A percentile compares a stretch with the other conserved stretches of the same genome.
phyloP scores from a whole-genome alignment of 805 yeast genomes.

The Blastobotrys muscicola region DNA sequence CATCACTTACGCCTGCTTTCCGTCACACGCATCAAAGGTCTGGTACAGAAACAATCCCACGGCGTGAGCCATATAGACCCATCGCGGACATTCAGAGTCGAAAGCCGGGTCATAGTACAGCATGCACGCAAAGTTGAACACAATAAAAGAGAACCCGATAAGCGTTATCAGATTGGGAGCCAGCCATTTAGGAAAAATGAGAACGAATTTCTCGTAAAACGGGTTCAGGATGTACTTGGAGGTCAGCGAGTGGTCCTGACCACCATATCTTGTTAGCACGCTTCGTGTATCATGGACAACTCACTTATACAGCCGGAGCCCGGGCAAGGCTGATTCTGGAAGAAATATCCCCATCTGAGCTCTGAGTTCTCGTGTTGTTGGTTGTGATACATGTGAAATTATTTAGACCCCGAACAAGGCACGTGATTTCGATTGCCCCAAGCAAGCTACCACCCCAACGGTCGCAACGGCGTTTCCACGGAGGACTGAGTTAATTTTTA shows the following conservation, averaged over 20 bases:
- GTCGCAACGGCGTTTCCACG: no score
- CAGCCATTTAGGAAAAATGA: slow-evolving; percentile 72
- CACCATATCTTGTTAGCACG: slow-evolving; percentile 22
- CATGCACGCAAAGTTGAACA: slow-evolving; percentile 53
- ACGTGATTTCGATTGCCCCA: no score
- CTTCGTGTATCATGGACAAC: slow-evolving; percentile 11
- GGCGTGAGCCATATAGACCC: slow-evolving; percentile 73
- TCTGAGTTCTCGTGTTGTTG: not conserved
- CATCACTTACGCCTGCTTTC: slow-evolving; percentile 61
- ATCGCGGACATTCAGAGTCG: slow-evolving; percentile 49
- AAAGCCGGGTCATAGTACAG: slow-evolving; percentile 67
- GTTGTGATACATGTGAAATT: no score
- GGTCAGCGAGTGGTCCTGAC: slow-evolving; percentile 71
- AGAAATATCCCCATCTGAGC: slow-evolving; percentile 55
- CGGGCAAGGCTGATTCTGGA: slow-evolving; percentile 42
- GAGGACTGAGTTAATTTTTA: no score
- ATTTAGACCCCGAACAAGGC: no score
- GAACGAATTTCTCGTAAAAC: slow-evolving; percentile 69
- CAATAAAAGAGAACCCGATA: slow-evolving; percentile 63
- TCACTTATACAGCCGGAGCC: slow-evolving; percentile 44
- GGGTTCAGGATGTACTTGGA: slow-evolving; percentile 71
- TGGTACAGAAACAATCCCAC: slow-evolving; percentile 81
- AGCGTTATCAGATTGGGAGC: slow-evolving; percentile 82
- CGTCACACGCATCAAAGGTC: slow-evolving; percentile 94
- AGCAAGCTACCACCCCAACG: no score